phyloP scores from a whole-genome alignment of 2,329 filamentous ascomycete species.

The Grosmannia penicillata region DNA sequence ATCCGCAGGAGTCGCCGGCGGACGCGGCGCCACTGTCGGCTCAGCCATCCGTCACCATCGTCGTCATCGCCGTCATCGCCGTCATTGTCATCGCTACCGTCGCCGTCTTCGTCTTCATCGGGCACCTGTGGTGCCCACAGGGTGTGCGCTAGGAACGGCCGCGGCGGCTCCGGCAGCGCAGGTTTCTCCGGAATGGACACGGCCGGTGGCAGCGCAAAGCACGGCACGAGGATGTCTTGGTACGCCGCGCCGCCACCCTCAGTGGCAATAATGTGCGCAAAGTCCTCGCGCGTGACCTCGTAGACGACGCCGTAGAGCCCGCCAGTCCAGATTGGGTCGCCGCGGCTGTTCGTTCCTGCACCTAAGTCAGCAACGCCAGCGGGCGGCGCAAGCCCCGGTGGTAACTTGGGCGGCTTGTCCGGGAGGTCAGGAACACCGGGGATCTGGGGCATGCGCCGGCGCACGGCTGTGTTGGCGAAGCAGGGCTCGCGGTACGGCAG shows the following conservation, averaged over 20 bases:
- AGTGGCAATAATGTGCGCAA: slow-evolving; percentile 71
- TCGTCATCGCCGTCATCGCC: slow-evolving; percentile 10
- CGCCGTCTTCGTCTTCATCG: slow-evolving; percentile 12
- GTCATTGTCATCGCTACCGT: slow-evolving; percentile 5
- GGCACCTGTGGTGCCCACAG: slow-evolving; percentile 53
- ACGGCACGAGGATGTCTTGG: slow-evolving; percentile 66
- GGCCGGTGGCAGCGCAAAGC: slow-evolving; percentile 47
- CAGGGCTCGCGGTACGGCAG: slow-evolving; percentile 81
- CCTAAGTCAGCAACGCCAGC: neutral
- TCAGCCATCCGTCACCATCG: slow-evolving; percentile 4
- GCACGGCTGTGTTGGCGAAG: slow-evolving; percentile 66
- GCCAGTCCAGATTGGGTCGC: slow-evolving; percentile 53
- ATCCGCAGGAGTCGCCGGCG: slow-evolving; percentile 23
- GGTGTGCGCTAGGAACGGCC: slow-evolving; percentile 70
- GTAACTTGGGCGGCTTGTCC: slow-evolving; percentile 15
- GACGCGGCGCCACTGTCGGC: slow-evolving; percentile 22
- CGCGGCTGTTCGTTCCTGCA: slow-evolving; percentile 21
- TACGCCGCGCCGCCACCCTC: slow-evolving; percentile 84
- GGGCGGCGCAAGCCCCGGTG: slow-evolving; percentile 10
- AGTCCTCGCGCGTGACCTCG: slow-evolving; percentile 76
- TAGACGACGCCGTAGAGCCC: slow-evolving; percentile 89
- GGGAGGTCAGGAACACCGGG: too few relatives aligned
- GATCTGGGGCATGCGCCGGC: slow-evolving; percentile 36
- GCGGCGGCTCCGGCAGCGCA: slow-evolving; percentile 36
- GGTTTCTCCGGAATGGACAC: slow-evolving; percentile 50